Conservation (phyloP, 345 rosid genomes). For the Gossypium mustelinum region DNA sequence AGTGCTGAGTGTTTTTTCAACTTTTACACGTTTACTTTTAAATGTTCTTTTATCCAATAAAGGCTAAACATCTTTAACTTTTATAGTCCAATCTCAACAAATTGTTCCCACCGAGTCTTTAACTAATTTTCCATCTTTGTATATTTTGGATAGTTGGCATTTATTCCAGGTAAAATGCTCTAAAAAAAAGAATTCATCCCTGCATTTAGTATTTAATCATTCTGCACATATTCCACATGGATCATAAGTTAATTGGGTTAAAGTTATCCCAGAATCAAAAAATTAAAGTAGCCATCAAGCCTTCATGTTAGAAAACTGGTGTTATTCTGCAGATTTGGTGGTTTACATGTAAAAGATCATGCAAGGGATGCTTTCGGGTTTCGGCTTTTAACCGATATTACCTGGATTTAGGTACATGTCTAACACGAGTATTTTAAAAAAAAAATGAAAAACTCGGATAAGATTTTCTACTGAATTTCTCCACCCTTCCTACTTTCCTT, state of each 20-base stretch:
- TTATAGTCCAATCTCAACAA: not conserved
- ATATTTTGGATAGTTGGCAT: not conserved
- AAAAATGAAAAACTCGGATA: not conserved
- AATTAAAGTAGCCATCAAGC: not conserved
- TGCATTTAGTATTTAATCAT: not conserved
- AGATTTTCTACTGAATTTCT: not conserved
- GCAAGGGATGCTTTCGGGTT: not conserved
- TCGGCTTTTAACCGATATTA: too few relatives aligned
- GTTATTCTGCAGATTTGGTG: not conserved
- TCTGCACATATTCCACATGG: not conserved
- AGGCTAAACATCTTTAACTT: not conserved
- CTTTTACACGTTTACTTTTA: not conserved
- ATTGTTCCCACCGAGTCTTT: not conserved
- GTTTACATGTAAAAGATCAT: slow-evolving; percentile 4
- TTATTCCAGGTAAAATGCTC: slow-evolving; percentile 1
- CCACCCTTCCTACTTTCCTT: not conserved
- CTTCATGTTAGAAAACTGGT: not conserved
- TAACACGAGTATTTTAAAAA: not conserved
- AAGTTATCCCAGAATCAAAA: too few relatives aligned
- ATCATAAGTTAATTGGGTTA: not conserved
- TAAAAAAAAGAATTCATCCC: not conserved
- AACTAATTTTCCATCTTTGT: not conserved
- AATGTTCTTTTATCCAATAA: not conserved
- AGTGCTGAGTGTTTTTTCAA: not conserved
- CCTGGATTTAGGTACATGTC: not conserved